Percentiles rank a stretch among this genome's conserved stretches.
Evolutionary conservation across 257 asterid species (phyloP).

Genomic region (Ligustrum vulgare): DNA sequence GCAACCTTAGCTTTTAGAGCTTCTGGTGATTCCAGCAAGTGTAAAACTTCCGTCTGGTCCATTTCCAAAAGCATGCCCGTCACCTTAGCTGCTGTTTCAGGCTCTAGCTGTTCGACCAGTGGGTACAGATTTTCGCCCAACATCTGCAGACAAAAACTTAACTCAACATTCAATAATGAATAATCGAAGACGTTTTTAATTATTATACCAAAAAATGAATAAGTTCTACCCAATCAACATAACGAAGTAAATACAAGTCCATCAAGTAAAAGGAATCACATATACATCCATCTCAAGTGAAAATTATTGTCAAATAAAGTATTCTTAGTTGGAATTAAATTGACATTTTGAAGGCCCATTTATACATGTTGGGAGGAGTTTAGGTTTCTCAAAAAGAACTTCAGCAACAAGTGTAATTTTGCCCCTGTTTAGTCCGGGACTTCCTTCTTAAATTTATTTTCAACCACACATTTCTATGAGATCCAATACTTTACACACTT

Average conservation of each 20-base stretch:
- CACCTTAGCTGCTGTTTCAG: conserved; percentile 60
- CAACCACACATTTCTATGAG: too few relatives aligned
- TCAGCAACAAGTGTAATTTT: background rate
- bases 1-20: conserved; percentile 61
- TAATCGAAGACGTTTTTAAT: background rate
- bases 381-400: background rate
- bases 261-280: background rate
- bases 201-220: background rate
- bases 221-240: background rate
- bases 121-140: conserved; percentile 65
- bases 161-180: background rate
- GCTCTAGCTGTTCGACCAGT: conserved; percentile 61
- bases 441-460: too few relatives aligned
- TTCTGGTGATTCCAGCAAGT: conserved; percentile 71
- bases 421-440: too few relatives aligned
- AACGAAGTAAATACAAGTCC: background rate
- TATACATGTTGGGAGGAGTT: background rate
- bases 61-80: conserved; percentile 75
- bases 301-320: background rate
- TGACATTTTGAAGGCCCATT: background rate
- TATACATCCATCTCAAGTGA: background rate
- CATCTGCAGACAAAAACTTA: conserved; percentile 44
- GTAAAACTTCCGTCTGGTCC: conserved; percentile 69
- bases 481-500: too few relatives aligned
- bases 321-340: background rate